Evolutionary conservation across 2,329 filamentous ascomycete genomes (phyloP).

Genomic region (Acrodontium crateriforme): DNA sequence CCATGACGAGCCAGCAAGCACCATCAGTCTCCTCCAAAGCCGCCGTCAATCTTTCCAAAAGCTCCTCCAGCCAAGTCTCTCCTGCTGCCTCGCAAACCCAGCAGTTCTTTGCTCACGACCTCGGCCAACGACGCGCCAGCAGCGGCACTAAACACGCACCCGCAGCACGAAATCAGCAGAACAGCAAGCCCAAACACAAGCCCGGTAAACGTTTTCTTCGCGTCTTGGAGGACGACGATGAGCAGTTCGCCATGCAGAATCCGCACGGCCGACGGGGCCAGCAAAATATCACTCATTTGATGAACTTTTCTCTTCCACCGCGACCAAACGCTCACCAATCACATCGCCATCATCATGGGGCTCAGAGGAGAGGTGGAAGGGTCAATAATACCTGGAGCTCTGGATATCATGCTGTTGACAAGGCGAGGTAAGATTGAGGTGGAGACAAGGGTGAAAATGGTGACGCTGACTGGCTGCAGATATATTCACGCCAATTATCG

Average conservation of each 20-base stretch:
- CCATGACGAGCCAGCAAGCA: conserved; percentile 3
- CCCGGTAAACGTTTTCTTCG: conserved; percentile 56
- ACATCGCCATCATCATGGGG: conserved; percentile 22
- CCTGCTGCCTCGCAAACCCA: conserved; percentile 30
- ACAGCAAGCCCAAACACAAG: conserved; percentile 68
- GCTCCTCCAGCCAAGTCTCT: conserved; percentile 21
- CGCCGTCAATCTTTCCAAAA: conserved; percentile 28
- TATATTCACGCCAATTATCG: conserved; percentile 95
- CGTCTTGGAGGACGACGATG: conserved; percentile 75
- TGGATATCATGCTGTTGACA: conserved; percentile 80
- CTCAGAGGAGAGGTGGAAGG: conserved; percentile 35
- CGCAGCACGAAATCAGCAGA: conserved; percentile 61
- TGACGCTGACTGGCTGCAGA: conserved; percentile 28
- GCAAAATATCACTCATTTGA: conserved; percentile 90
- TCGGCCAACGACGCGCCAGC: conserved; percentile 28
- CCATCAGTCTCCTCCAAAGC: conserved; percentile 21
- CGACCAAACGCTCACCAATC: conserved; percentile 49
- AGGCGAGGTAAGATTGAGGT: conserved; percentile 50
- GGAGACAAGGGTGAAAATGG: not conserved
- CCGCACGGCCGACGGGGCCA: conserved; percentile 61
- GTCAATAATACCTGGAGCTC: conserved; percentile 75
- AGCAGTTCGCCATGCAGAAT: conserved; percentile 32
- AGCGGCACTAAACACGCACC: conserved; percentile 13
- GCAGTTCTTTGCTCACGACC: conserved; percentile 30
- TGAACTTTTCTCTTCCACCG: conserved; percentile 76